These are phyloP conservation scores for Sugiyamaella novakii DNA, from an alignment of 1,139 yeast species.

Conservation along the genomic window DNA sequence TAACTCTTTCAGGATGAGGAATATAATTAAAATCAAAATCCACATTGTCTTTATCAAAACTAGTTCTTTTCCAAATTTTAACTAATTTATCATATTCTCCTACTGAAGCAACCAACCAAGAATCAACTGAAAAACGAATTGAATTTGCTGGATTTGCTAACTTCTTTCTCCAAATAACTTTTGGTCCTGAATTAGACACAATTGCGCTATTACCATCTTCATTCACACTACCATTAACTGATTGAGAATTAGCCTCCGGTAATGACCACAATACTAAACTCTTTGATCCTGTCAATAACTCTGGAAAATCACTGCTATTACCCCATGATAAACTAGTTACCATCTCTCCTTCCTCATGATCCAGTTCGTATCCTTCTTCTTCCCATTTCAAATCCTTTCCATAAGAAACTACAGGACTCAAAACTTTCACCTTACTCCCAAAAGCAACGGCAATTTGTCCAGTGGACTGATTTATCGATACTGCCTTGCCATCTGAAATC, in stretches of 20 bases:
- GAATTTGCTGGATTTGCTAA: conserved; percentile 55
- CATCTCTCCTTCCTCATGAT: conserved; percentile 37
- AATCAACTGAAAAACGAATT: conserved; percentile 62
- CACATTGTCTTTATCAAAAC: conserved; percentile 66
- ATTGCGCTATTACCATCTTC: too few relatives aligned
- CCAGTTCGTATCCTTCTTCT: conserved; percentile 52
- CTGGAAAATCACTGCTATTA: conserved; percentile 46
- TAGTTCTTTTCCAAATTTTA: conserved; percentile 77
- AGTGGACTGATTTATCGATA: conserved; percentile 58
- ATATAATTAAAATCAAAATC: conserved; percentile 72
- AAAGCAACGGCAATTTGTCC: conserved; percentile 54
- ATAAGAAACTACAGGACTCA: conserved; percentile 34
- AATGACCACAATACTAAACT: conserved; percentile 55
- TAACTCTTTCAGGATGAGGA: conserved; percentile 62
- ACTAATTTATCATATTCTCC: conserved; percentile 60
- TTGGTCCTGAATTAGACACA: not conserved
- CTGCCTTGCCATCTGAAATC: conserved; percentile 63
- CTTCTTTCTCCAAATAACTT: conserved; percentile 27
- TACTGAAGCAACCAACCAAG: conserved; percentile 65
- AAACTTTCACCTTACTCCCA: conserved; percentile 37
- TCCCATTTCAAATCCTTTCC: conserved; percentile 36
- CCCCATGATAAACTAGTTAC: conserved; percentile 73
- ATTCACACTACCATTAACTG: not conserved
- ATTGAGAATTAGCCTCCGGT: conserved; percentile 13
- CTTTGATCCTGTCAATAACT: conserved; percentile 63